Percentiles rank a stretch among this genome's conserved stretches.
Evolutionary conservation across 768 basidiomycete genomes (phyloP).

Genomic region (Lentinula aciculospora): DNA sequence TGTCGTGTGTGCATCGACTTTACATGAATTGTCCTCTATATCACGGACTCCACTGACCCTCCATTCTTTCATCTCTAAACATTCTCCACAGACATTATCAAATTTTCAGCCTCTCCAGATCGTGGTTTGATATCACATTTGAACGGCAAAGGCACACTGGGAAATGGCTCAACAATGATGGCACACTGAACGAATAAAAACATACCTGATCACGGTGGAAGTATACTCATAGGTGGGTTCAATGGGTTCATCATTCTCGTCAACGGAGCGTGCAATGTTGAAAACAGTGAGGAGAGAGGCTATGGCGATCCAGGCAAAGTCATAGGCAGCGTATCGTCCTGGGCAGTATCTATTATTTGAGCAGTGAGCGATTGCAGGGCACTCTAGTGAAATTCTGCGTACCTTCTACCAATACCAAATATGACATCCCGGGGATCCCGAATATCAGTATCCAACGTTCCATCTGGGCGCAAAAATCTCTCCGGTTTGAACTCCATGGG

Average conservation of each 20-base stretch:
- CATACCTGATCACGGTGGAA: neutral
- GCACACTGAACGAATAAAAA: neutral
- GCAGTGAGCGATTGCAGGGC: too few relatives aligned
- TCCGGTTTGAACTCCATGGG: conserved; percentile 21
- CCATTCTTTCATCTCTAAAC: too few relatives aligned
- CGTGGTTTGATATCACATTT: conserved; percentile 4
- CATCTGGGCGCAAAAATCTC: conserved; percentile 16
- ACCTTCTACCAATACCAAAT: conserved; percentile 8
- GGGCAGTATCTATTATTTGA: conserved; percentile 4
- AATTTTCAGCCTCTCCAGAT: neutral
- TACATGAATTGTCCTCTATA: too few relatives aligned
- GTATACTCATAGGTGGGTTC: conserved; percentile 9
- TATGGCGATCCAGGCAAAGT: conserved; percentile 11
- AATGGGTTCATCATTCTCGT: conserved; percentile 7
- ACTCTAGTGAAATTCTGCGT: neutral
- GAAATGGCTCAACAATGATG: too few relatives aligned
- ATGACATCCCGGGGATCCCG: neutral
- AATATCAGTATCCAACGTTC: conserved; percentile 3
- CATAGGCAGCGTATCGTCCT: conserved; percentile 4
- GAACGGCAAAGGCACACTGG: conserved; percentile 5
- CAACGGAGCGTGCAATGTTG: conserved; percentile 12
- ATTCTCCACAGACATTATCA: neutral
- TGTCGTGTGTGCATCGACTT: too few relatives aligned
- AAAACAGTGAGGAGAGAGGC: conserved; percentile 18
- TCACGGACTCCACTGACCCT: too few relatives aligned